Base-by-base conservation (phyloP, 2,329 filamentous ascomycete species). In the Stagonosporopsis vannaccii region DNA sequence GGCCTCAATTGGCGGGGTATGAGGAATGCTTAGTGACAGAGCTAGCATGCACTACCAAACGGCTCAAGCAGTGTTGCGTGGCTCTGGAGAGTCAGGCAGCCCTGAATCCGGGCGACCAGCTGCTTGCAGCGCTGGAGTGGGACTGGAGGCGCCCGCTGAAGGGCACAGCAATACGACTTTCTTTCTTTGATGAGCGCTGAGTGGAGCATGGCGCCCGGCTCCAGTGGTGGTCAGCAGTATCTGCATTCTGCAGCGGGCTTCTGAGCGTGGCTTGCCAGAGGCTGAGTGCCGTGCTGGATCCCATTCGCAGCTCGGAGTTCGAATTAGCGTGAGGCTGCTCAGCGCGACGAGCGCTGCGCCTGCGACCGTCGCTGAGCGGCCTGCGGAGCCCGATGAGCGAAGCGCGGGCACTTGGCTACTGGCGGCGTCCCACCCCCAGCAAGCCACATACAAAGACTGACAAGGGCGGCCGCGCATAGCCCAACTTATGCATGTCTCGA, bases 251-350 rank as follows among this genome's bases (percentile, higher is more conserved):
- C 39, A 26, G 39, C 39, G 15, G 15, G 43, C 19, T 44, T 17
- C 42, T 35, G 26, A 33, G 36, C 41, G 36, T 47, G 19, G 47
- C 42, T 37, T 43, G 4, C n/a, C 30, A 26, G 46, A 51, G 42
- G 53, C 47, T 43, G 47, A 51, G 35, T 51, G 28, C 35, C 22
- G 15, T 51, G 53, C 35, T 42, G 46, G 45, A 35, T 13, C 30
- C 26, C 13, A 44, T 28, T 36, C 39, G 19, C 15, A 39, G 45
- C 35, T 50, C 52, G 52, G 41, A 30, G 28, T 28, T 23, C 39
- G 51, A 30, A 30, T 44, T 54, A 51, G 53, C 44, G 54, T 46
- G 42, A 56, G 57, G 53, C 59, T 61, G 59, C 59, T 61, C 53
- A 54, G 36, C 40, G 17, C 48, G 51, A 25, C 55, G 49, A 25